phyloP scores from a whole-genome alignment of 78 protist genomes.

The Planoprotostelium fungivorum region DNA sequence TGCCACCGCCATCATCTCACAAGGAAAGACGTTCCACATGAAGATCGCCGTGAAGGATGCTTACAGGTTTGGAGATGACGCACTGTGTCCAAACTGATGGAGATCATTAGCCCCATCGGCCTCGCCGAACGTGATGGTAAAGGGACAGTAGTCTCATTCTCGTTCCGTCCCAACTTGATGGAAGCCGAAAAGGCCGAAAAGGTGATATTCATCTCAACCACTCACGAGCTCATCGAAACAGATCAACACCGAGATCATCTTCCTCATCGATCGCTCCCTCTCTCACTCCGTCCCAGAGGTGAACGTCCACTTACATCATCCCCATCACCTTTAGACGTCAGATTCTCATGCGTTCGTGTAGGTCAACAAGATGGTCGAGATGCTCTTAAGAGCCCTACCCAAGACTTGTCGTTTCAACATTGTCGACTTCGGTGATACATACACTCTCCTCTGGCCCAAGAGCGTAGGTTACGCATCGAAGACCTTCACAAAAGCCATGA shows the following conservation, averaged over 20 bases:
- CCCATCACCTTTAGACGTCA: background rate
- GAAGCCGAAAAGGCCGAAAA: background rate
- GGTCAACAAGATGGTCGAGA: conserved; percentile 7
- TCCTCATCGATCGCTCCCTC: conserved; percentile 36
- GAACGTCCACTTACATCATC: background rate
- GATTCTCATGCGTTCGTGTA: too few relatives aligned
- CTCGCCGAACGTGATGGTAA: background rate
- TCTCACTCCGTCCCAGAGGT: conserved; percentile 7
- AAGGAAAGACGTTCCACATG: background rate
- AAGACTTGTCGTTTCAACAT: conserved; percentile 47
- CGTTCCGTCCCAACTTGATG: background rate
- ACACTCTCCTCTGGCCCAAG: background rate
- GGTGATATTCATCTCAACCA: background rate
- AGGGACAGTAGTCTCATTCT: background rate
- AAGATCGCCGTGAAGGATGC: background rate
- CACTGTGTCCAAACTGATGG: background rate
- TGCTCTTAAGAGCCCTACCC: conserved; percentile 30
- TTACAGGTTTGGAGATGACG: background rate
- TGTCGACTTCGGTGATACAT: conserved; percentile 22
- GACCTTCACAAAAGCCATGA: conserved; percentile 14
- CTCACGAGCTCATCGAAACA: background rate
- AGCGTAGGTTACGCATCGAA: background rate
- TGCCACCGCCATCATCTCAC: background rate
- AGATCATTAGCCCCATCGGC: too few relatives aligned
- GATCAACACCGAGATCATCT: conserved; percentile 24